These are phyloP conservation scores for Epichloe typhina DNA, from an alignment of 2,329 filamentous ascomycete genomes.

Conservation along the genomic window DNA sequence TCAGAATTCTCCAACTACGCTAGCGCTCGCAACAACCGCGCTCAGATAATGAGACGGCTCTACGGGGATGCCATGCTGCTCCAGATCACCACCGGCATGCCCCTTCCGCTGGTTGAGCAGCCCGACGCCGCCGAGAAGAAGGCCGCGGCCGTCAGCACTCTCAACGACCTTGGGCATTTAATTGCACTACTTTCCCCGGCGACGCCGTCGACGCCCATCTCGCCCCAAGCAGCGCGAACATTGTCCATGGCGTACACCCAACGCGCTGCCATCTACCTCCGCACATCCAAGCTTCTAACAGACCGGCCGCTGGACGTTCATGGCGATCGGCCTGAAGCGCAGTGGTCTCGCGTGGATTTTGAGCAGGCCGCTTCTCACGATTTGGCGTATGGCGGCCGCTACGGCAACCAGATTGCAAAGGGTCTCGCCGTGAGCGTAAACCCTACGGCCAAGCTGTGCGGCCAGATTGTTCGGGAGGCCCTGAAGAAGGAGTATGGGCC, in stretches of 20 bases:
- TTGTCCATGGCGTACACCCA: constrained; percentile 61
- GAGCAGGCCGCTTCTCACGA: constrained; percentile 50
- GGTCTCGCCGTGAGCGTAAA: constrained; percentile 51
- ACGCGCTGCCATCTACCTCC: constrained; percentile 50
- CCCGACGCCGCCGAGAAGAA: constrained; percentile 24
- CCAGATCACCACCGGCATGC: constrained; percentile 20
- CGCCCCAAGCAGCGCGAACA: constrained; percentile 50
- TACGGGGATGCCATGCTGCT: constrained; percentile 49
- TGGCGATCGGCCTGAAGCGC: constrained; percentile 27
- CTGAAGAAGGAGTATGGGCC: constrained; percentile 55
- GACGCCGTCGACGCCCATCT: constrained; percentile 38
- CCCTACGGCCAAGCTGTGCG: constrained; percentile 56
- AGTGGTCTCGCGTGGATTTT: constrained; percentile 42
- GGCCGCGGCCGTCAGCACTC: constrained; percentile 25
- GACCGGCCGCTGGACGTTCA: constrained; percentile 26
- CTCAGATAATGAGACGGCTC: constrained; percentile 49
- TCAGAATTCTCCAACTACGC: constrained; percentile 50
- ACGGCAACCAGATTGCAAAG: constrained; percentile 53
- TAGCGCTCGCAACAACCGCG: constrained; percentile 62
- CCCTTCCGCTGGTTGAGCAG: constrained; percentile 28
- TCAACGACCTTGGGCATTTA: constrained; percentile 43
- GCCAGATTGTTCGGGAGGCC: constrained; percentile 54
- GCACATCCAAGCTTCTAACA: constrained; percentile 37
- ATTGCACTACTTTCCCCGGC: constrained; percentile 45
- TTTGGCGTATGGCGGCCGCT: constrained; percentile 50